Evolutionary conservation across 228 moss, liverwort and hornwort genomes (phyloP), one percentile per base, ranked within the genome.

Genomic region (Sphagnum magellanicum): DNA sequence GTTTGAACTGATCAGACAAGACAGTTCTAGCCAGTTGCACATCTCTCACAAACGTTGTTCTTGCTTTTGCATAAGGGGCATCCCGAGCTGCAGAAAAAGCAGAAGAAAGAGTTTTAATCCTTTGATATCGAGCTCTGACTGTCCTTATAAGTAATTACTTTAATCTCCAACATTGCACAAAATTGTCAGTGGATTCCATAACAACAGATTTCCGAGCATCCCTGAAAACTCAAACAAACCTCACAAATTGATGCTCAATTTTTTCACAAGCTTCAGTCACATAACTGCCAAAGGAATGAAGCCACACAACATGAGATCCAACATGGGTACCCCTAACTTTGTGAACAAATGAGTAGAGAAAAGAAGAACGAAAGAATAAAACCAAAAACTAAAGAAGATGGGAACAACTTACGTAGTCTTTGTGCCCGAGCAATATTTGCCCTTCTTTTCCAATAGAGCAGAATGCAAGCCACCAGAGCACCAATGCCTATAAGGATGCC

Each of bases 61-160:
- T 90, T 63, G 95, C 87, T 83, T 92, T 92, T 63, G 92, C 95
- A 68, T 92, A 96, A 1, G 95, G 95, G 60, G 95, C 95, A 67
- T 92, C 95, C 73, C 88, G 87, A 79, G 95, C 95, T 96, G 91
- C 87, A 89, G 64, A 79, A 72, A 48, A 67, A 67, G 73, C 72
- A 75, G 15, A 59, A 59, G 59, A 59, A 1, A 59, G 59, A 11
- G 17, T 14, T 47, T 61, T 58, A 71, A 62, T 63, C 58, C 4
- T 15, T 16, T 71, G 61, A 55, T 15, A 47, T 16, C 12, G 5
- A 15, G 47, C n/a, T 70, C 63, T 63, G 53, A 12, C 64, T 49
- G 15, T 48, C 50, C 5, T 62, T 16, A 55, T 48, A 53, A 65
- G 49, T 50, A 63, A 32, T 52, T 49, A 59, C 46, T 50, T 67